phyloP scores from a whole-genome alignment of 2,329 filamentous ascomycete genomes.

The Sporothrix brunneoviolacea region DNA sequence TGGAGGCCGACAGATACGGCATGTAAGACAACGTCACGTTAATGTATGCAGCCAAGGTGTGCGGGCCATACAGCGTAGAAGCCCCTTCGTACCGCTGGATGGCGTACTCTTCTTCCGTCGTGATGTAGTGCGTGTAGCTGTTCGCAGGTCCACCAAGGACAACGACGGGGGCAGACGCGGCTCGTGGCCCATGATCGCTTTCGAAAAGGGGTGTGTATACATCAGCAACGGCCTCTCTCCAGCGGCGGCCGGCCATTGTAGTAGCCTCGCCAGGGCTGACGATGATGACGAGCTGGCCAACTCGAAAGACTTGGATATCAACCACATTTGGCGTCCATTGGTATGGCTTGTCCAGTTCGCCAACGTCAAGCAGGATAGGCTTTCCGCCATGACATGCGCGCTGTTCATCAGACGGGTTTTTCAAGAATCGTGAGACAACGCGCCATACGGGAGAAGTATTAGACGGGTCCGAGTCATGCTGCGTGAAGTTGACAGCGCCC shows the following conservation, averaged over 20 bases:
- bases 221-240: conserved; percentile 63
- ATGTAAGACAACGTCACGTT: conserved; percentile 68
- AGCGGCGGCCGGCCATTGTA: conserved; percentile 85
- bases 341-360: conserved; percentile 71
- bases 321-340: conserved; percentile 88
- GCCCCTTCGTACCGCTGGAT: conserved; percentile 74
- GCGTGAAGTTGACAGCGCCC: conserved; percentile 84
- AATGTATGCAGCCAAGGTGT: conserved; percentile 81
- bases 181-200: accelerated
- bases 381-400: conserved; percentile 72
- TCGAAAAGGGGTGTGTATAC: conserved; percentile 30
- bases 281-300: conserved; percentile 78
- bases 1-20: conserved; percentile 52
- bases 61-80: conserved; percentile 77
- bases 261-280: conserved; percentile 82
- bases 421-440: conserved; percentile 65
- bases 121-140: conserved; percentile 57
- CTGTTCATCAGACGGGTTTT: conserved; percentile 63
- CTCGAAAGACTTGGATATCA: conserved; percentile 76
- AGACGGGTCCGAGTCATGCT: conserved; percentile 68
- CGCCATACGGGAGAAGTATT: conserved; percentile 67
- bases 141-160: conserved; percentile 84
- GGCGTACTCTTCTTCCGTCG: conserved; percentile 42
- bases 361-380: conserved; percentile 81
- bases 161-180: conserved; percentile 61